Evolutionary conservation across 345 rosid species (phyloP).

Genomic region (Populus simonii): DNA sequence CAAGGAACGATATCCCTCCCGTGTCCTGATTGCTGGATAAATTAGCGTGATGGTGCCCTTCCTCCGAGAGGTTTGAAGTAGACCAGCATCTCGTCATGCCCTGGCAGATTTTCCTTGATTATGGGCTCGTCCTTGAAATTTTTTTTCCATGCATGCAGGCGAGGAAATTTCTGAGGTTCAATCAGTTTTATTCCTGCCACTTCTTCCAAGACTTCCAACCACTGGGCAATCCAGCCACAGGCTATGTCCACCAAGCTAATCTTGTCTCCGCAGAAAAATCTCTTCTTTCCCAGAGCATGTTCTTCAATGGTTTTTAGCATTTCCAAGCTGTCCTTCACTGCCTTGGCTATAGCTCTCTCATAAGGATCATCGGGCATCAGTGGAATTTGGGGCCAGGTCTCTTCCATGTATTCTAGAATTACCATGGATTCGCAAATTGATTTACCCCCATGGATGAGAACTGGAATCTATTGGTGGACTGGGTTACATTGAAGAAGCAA

Average conservation of each 20-base stretch:
- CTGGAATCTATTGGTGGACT: background rate
- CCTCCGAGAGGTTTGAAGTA: background rate
- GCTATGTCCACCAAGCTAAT: background rate
- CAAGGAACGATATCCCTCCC: no score
- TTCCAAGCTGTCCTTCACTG: background rate
- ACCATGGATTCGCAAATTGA: background rate
- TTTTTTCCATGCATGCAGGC: background rate
- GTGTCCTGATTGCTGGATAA: no score
- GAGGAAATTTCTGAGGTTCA: background rate
- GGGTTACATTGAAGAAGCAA: constrained; percentile 1
- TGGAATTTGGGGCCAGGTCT: constrained; percentile 4
- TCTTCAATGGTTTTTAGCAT: background rate
- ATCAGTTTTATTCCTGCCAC: background rate
- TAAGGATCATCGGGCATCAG: constrained; percentile 3
- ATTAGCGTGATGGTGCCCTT: no score
- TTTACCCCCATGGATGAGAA: background rate
- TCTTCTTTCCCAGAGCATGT: background rate
- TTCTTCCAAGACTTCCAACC: background rate
- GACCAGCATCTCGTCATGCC: constrained; percentile 9
- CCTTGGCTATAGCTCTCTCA: constrained; percentile 1
- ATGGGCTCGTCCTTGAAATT: background rate
- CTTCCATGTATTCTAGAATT: no score
- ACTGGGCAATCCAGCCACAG: background rate
- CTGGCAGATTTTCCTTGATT: background rate
- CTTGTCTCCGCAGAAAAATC: background rate